These are phyloP conservation scores for Macroventuria anomochaeta DNA, from an alignment of 2,329 filamentous ascomycete species.

Conservation along the genomic window DNA sequence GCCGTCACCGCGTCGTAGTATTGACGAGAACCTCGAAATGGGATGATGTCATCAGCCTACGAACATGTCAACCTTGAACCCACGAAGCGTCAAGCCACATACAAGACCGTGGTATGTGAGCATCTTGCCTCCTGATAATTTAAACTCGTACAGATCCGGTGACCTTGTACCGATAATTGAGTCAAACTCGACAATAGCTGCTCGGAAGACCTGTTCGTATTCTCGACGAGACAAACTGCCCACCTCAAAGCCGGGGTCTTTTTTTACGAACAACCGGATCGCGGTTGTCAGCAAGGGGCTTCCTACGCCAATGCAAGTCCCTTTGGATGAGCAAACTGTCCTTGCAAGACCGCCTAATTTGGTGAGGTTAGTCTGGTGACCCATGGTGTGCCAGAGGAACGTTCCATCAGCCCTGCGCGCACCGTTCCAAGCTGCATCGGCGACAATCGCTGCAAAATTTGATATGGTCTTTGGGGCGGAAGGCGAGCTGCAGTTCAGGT, in stretches of 20 bases:
- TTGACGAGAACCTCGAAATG: conserved; percentile 12
- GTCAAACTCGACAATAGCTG: conserved; percentile 15
- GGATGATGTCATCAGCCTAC: conserved; percentile 16
- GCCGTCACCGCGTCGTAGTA: conserved; percentile 24
- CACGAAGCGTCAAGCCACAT: neutral
- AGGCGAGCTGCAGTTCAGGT: conserved; percentile 15
- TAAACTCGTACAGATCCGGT: conserved; percentile 29
- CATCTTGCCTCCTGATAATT: conserved; percentile 29
- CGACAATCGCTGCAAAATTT: conserved; percentile 20
- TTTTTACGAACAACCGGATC: conserved; percentile 21
- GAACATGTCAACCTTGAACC: neutral
- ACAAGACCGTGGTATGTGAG: conserved; percentile 34
- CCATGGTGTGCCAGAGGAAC: conserved; percentile 25
- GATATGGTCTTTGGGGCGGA: conserved; percentile 5
- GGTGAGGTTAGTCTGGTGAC: conserved; percentile 19
- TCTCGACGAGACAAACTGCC: conserved; percentile 9
- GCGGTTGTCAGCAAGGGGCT: conserved; percentile 2
- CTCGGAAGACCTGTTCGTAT: conserved; percentile 14
- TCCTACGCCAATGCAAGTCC: conserved; percentile 11
- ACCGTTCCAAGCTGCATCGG: conserved; percentile 26
- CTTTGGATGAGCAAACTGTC: conserved; percentile 19
- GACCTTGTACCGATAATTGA: conserved; percentile 23
- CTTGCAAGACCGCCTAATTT: conserved; percentile 7
- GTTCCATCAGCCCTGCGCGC: conserved; percentile 18
- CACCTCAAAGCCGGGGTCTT: conserved; percentile 16